phyloP scores from a whole-genome alignment of 495 filamentous ascomycete genomes.

The Penicillium pancosmium region DNA sequence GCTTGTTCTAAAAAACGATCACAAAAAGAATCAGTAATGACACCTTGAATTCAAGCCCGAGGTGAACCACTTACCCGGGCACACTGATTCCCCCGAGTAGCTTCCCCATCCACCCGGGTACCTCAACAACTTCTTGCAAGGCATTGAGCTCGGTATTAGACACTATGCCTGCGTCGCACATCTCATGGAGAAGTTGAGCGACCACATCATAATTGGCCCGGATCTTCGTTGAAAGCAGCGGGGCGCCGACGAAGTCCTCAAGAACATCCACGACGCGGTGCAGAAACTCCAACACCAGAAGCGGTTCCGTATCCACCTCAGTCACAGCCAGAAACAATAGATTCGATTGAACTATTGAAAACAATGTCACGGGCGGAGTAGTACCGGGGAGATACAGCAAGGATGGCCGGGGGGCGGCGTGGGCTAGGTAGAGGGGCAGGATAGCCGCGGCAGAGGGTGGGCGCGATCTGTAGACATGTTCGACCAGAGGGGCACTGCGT shows the following conservation, averaged over 20 bases:
- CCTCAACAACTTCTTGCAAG: constrained; percentile 86
- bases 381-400: constrained; percentile 81
- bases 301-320: constrained; percentile 82
- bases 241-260: constrained; percentile 93
- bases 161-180: constrained; percentile 92
- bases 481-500: constrained; percentile 61
- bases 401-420: constrained; percentile 80
- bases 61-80: constrained; percentile 57
- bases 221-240: constrained; percentile 81
- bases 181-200: constrained; percentile 89
- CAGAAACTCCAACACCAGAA: constrained; percentile 95
- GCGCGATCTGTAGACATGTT: constrained; percentile 71
- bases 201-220: constrained; percentile 92
- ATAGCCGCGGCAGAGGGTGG: constrained; percentile 76
- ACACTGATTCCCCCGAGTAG: constrained; percentile 85
- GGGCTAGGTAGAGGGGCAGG: constrained; percentile 83
- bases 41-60: neutral
- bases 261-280: constrained; percentile 91
- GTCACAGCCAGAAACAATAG: constrained; percentile 83
- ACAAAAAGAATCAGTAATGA: neutral
- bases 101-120: constrained; percentile 86
- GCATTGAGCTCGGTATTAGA: constrained; percentile 93
- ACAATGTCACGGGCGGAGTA: constrained; percentile 85
- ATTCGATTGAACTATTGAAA: constrained; percentile 83
- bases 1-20: constrained; percentile 31